Evolutionary conservation across 2,329 filamentous ascomycete genomes (phyloP).

Genomic region (Arthrobotrys sphaeroides): DNA sequence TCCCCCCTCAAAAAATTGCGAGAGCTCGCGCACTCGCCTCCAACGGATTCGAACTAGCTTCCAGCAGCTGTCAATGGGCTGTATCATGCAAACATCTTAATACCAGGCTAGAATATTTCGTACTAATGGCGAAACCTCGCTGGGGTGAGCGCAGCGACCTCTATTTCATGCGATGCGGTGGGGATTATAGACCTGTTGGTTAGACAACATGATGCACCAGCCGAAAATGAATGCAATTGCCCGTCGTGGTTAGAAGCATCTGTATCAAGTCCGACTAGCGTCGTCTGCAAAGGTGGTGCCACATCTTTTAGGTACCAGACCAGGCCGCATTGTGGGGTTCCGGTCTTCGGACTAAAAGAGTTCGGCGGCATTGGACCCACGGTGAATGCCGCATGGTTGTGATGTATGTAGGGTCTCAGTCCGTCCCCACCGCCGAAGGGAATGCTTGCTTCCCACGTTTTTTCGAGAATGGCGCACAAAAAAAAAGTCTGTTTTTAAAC

Average conservation of each 20-base stretch:
- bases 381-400: slow-evolving; percentile 16
- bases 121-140: slow-evolving; percentile 17
- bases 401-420: background rate
- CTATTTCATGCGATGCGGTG: slow-evolving; percentile 42
- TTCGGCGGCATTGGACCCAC: slow-evolving; percentile 4
- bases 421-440: slow-evolving; percentile 8
- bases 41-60: slow-evolving; percentile 33
- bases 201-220: slow-evolving; percentile 34
- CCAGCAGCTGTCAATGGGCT: slow-evolving; percentile 37
- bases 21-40: slow-evolving; percentile 44
- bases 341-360: slow-evolving; percentile 6
- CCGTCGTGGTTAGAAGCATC: slow-evolving; percentile 29
- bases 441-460: slow-evolving; percentile 46
- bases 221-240: slow-evolving; percentile 46
- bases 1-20: slow-evolving; percentile 24
- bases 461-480: slow-evolving; percentile 20
- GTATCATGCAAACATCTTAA: background rate
- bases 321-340: slow-evolving; percentile 46
- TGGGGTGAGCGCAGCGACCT: background rate
- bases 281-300: slow-evolving; percentile 27
- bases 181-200: slow-evolving; percentile 10
- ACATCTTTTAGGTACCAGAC: slow-evolving; percentile 15
- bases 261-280: background rate
- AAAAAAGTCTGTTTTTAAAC: background rate
- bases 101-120: background rate